Percentiles rank a stretch among this genome's conserved stretches.
These are phyloP conservation scores for Ulota crispa DNA, from an alignment of 225 moss, liverwort and hornwort species.

Conservation along the genomic window DNA sequence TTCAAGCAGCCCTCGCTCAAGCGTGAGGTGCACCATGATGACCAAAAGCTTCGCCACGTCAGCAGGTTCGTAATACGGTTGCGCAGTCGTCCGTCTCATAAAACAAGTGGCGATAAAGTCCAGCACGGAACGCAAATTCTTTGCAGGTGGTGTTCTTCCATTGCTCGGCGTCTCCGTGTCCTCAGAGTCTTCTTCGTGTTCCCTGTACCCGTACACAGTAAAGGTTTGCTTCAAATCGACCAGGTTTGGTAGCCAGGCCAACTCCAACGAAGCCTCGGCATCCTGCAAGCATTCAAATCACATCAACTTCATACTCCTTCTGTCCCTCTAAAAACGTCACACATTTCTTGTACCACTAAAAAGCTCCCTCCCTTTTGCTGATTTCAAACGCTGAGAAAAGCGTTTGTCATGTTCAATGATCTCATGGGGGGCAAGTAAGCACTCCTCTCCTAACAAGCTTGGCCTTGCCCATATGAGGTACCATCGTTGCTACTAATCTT, in stretches of 20 bases:
- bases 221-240: conserved; percentile 44
- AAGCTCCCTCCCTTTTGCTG: too few species aligned
- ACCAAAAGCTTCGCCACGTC: conserved; percentile 35
- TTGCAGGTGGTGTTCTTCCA: conserved; percentile 11
- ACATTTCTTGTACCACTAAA: too few species aligned
- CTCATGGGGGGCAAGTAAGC: too few species aligned
- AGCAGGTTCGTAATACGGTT: conserved; percentile 10
- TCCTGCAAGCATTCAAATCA: conserved; percentile 30
- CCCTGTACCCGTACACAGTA: conserved; percentile 40
- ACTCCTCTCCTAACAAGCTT: too few species aligned
- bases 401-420: too few species aligned
- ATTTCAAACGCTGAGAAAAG: too few species aligned
- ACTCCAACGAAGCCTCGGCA: conserved; percentile 25
- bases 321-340: too few species aligned
- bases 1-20: conserved; percentile 37
- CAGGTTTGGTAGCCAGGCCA: conserved; percentile 52
- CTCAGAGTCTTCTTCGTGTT: conserved; percentile 2
- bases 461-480: too few species aligned
- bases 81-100: conserved; percentile 26
- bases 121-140: conserved; percentile 46
- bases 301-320: too few species aligned
- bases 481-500: too few species aligned
- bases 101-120: conserved; percentile 42
- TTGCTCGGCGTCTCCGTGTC: background rate
- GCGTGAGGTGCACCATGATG: conserved; percentile 38